A percentile compares a stretch with the other conserved stretches of the same genome.
phyloP scores from a whole-genome alignment of 306 rosid genomes.

The Lotus japonicus region DNA sequence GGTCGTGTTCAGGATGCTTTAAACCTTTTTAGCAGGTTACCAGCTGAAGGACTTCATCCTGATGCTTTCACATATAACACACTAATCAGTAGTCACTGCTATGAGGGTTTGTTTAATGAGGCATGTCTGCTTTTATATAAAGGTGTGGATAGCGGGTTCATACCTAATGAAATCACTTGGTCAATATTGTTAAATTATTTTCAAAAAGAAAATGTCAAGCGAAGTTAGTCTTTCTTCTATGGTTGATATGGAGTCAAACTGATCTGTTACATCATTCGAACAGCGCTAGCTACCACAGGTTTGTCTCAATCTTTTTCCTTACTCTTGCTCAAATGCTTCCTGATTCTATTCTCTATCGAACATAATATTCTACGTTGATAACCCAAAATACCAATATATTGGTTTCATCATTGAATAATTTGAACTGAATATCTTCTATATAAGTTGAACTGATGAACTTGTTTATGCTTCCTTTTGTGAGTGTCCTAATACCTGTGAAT shows the following conservation, averaged over 20 bases:
- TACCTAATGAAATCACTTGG: conserved; percentile 78
- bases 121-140: conserved; percentile 59
- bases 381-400: too few species aligned
- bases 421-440: too few species aligned
- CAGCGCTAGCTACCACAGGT: too few species aligned
- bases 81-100: conserved; percentile 58
- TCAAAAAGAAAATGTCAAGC: conserved; percentile 28
- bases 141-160: conserved; percentile 64
- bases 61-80: conserved; percentile 83
- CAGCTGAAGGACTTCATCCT: conserved; percentile 57
- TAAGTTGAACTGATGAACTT: too few species aligned
- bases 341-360: too few species aligned
- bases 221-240: conserved; percentile 18
- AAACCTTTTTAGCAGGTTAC: conserved; percentile 64
- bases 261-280: too few species aligned
- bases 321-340: too few species aligned
- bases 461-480: too few species aligned
- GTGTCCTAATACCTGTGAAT: too few species aligned
- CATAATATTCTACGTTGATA: too few species aligned
- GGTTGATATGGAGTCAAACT: background rate
- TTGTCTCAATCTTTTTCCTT: too few species aligned
- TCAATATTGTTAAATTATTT: conserved; percentile 49
- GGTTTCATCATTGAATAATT: too few species aligned
- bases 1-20: conserved; percentile 56
- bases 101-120: conserved; percentile 49